Evolutionary conservation across 2,329 filamentous ascomycete species (phyloP).

Genomic region (Colletotrichum musicola): DNA sequence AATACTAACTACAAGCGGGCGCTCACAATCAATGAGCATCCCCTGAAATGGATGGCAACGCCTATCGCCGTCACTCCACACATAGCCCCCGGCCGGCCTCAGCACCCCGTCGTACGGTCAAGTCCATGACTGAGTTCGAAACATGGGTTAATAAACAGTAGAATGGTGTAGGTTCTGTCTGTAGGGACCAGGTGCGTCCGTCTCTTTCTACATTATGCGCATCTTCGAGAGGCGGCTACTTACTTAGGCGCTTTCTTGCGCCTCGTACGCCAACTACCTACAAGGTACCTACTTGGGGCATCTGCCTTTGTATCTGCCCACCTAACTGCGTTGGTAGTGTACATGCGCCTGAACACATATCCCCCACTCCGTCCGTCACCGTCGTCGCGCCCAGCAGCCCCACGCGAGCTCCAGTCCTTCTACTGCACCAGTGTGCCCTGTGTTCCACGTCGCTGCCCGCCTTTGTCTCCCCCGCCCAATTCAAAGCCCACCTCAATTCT

Average conservation of each 20-base stretch:
- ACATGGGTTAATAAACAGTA: slow-evolving; percentile 57
- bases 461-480: slow-evolving; percentile 38
- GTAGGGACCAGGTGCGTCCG: slow-evolving; percentile 58
- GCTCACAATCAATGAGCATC: too few relatives aligned
- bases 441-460: slow-evolving; percentile 29
- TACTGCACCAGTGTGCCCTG: slow-evolving; percentile 6
- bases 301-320: not conserved
- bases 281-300: too few relatives aligned
- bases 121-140: slow-evolving; percentile 61
- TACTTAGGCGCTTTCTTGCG: too few relatives aligned
- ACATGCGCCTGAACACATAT: not conserved
- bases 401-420: slow-evolving; percentile 40
- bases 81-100: slow-evolving; percentile 4
- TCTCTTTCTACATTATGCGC: too few relatives aligned
- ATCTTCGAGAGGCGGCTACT: too few relatives aligned
- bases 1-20: too few relatives aligned
- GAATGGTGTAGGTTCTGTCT: slow-evolving; percentile 41
- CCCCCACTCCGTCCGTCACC: slow-evolving; percentile 10
- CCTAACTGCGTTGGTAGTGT: not conserved
- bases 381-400: slow-evolving; percentile 34
- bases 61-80: not conserved
- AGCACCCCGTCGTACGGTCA: slow-evolving; percentile 28
- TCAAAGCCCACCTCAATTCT: slow-evolving; percentile 9
- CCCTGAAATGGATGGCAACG: too few relatives aligned
- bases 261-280: too few relatives aligned